phyloP scores from a whole-genome alignment of 2,329 filamentous ascomycete species.

The Xylaria sp. region DNA sequence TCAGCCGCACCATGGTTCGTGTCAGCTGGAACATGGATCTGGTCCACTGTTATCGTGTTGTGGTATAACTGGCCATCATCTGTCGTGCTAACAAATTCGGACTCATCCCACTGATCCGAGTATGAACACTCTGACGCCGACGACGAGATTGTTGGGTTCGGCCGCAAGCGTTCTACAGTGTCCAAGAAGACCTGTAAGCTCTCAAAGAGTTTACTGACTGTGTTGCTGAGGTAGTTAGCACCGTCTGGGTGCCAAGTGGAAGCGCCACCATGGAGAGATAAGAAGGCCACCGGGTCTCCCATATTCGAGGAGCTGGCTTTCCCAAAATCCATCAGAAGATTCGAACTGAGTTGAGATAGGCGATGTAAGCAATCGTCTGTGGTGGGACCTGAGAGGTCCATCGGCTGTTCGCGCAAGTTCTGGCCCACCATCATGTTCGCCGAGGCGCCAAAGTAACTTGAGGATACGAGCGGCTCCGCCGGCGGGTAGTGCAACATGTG shows the following conservation, averaged over 20 bases:
- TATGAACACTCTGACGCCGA: constrained; percentile 24
- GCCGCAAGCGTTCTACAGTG: constrained; percentile 21
- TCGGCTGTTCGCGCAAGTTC: constrained; percentile 17
- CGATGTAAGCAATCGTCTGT: constrained; percentile 24
- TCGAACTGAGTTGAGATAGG: constrained; percentile 24
- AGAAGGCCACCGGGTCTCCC: constrained; percentile 20
- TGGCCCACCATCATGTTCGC: constrained; percentile 12
- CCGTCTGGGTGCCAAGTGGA: constrained; percentile 15
- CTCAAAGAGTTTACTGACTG: constrained; percentile 19
- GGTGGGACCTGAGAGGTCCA: constrained; percentile 6
- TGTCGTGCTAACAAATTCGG: constrained; percentile 23
- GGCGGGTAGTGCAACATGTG: constrained; percentile 23
- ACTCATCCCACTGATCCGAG: constrained; percentile 24
- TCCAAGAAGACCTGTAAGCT: constrained; percentile 24
- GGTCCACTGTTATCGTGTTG: constrained; percentile 10
- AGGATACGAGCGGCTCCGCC: constrained; percentile 13
- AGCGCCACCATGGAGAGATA: constrained; percentile 9
- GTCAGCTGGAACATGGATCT: constrained; percentile 3
- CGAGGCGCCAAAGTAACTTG: constrained; percentile 15
- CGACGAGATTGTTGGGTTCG: constrained; percentile 10
- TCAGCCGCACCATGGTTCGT: constrained; percentile 3
- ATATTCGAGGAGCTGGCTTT: constrained; percentile 11
- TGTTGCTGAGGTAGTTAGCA: constrained; percentile 19
- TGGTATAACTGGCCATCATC: constrained; percentile 14
- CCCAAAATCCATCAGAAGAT: constrained; percentile 21